Percentiles rank a stretch among this genome's conserved stretches.
Conservation (phyloP, 768 basidiomycete genomes). For the Mrakia gelida region DNA sequence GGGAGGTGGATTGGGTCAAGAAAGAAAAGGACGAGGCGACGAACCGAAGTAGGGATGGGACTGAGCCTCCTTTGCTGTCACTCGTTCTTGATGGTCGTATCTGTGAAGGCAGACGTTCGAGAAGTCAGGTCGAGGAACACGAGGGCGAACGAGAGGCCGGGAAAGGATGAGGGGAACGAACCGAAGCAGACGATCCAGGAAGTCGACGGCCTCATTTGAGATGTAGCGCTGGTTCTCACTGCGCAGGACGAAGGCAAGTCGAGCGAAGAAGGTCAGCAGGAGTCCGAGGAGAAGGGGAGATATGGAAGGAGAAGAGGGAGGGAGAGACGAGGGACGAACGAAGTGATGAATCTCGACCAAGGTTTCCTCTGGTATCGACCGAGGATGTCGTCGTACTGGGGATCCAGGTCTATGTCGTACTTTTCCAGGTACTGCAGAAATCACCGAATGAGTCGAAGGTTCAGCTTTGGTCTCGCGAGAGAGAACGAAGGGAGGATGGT, state of each 20-base stretch:
- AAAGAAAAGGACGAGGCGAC: too few species aligned
- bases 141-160: neutral
- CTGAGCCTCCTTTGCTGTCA: conserved; percentile 81
- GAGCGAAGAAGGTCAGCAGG: neutral
- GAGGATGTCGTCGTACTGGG: conserved; percentile 66
- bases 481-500: neutral
- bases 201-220: conserved; percentile 93
- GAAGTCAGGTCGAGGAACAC: too few species aligned
- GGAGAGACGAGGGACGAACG: neutral
- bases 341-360: conserved; percentile 79
- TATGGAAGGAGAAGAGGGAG: neutral
- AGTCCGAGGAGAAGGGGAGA: neutral
- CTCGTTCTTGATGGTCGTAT: conserved; percentile 49
- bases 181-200: conserved; percentile 73
- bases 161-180: neutral
- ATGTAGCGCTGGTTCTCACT: conserved; percentile 81
- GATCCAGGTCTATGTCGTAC: conserved; percentile 89
- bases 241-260: neutral
- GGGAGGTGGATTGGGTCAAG: too few species aligned
- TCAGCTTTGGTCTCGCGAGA: neutral
- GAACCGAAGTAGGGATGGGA: conserved; percentile 78
- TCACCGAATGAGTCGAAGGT: neutral
- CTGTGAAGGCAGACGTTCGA: too few species aligned
- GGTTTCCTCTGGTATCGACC: conserved; percentile 74
- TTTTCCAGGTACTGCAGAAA: conserved; percentile 31